Evolutionary conservation across 306 rosid genomes (phyloP).

Genomic region (Benincasa hispida): DNA sequence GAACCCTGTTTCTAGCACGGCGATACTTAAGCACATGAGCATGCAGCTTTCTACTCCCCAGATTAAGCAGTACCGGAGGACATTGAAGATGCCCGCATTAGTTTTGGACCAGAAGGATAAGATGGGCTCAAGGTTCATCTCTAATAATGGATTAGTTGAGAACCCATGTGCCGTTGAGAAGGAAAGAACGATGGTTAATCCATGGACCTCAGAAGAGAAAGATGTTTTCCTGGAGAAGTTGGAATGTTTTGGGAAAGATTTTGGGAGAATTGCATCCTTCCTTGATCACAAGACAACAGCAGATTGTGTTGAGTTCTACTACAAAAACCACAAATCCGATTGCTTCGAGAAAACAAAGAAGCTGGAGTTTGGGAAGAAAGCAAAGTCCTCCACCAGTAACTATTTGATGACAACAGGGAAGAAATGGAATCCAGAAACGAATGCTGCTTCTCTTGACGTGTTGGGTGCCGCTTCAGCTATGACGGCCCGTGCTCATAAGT

Average conservation of each 20-base stretch:
- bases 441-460: slow-evolving; percentile 69
- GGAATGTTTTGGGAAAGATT: slow-evolving; percentile 60
- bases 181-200: slow-evolving; percentile 68
- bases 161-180: slow-evolving; percentile 81
- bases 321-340: slow-evolving; percentile 88
- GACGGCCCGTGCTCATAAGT: slow-evolving; percentile 40
- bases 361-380: slow-evolving; percentile 41
- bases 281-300: slow-evolving; percentile 96
- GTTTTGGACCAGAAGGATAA: slow-evolving; percentile 71
- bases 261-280: slow-evolving; percentile 65
- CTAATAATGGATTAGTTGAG: slow-evolving; percentile 72
- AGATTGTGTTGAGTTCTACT: slow-evolving; percentile 89
- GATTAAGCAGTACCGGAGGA: slow-evolving; percentile 32
- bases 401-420: slow-evolving; percentile 46
- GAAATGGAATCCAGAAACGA: slow-evolving; percentile 64
- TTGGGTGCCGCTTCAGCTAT: slow-evolving; percentile 76
- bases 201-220: slow-evolving; percentile 75
- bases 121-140: slow-evolving; percentile 44
- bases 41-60: slow-evolving; percentile 59
- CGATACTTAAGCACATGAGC: slow-evolving; percentile 41
- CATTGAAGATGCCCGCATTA: slow-evolving; percentile 81
- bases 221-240: slow-evolving; percentile 58
- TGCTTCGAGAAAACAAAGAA: slow-evolving; percentile 49
- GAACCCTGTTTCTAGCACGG: slow-evolving; percentile 52
- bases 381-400: slow-evolving; percentile 34